phyloP scores from a whole-genome alignment of 1,139 yeast genomes.

The Debaryomyces robertsiae region DNA sequence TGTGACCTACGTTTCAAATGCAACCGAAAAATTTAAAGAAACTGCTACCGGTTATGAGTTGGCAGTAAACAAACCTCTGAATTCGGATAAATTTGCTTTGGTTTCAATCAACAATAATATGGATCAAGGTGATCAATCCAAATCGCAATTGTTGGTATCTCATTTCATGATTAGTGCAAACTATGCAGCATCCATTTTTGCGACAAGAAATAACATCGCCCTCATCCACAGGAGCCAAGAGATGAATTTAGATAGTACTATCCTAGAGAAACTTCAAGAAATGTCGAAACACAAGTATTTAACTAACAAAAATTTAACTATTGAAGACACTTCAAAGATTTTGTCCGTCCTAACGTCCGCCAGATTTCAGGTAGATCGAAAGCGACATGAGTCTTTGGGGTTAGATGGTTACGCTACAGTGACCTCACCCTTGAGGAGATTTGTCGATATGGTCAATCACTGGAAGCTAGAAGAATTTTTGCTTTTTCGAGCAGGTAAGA shows the following conservation, averaged over 20 bases:
- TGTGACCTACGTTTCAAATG: slow-evolving; percentile 14
- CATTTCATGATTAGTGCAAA: slow-evolving; percentile 85
- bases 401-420: slow-evolving; percentile 66
- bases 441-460: slow-evolving; percentile 80
- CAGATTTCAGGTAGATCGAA: slow-evolving; percentile 35
- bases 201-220: slow-evolving; percentile 50
- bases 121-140: slow-evolving; percentile 24
- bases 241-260: slow-evolving; percentile 28
- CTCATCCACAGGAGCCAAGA: slow-evolving; percentile 53
- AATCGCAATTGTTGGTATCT: slow-evolving; percentile 64
- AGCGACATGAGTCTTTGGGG: slow-evolving; percentile 67
- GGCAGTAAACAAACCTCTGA: slow-evolving; percentile 10
- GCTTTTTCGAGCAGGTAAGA: slow-evolving; percentile 15
- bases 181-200: slow-evolving; percentile 57
- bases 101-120: slow-evolving; percentile 19
- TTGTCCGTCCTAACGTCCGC: slow-evolving; percentile 33
- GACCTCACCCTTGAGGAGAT: slow-evolving; percentile 88
- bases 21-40: slow-evolving; percentile 4
- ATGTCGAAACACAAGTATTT: slow-evolving; percentile 30
- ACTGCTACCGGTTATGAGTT: slow-evolving; percentile 22
- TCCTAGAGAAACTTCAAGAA: slow-evolving; percentile 44
- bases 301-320: slow-evolving; percentile 16
- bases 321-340: slow-evolving; percentile 25
- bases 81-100: slow-evolving; percentile 8
- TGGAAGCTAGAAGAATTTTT: slow-evolving; percentile 47